Percentiles rank a stretch among this genome's conserved stretches.
Conservation (phyloP, 192 early-diverging fungal species). For the Dimargaris xerosporica region DNA sequence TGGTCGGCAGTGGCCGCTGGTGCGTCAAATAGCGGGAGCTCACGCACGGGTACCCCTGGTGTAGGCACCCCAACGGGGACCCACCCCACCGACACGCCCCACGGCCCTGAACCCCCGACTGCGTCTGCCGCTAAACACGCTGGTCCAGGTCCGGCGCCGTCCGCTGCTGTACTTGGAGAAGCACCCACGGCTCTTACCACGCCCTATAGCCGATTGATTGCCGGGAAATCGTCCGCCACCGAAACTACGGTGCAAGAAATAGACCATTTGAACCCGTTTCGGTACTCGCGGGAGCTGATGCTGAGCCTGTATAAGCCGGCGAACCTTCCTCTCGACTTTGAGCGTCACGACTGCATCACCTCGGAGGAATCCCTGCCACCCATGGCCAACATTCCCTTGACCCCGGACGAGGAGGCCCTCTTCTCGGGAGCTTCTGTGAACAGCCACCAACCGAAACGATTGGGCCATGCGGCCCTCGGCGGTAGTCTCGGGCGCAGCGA, state of each 20-base stretch:
- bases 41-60: no score
- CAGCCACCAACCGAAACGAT: constrained; percentile 33
- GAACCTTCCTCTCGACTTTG: constrained; percentile 41
- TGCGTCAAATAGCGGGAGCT: constrained; percentile 9
- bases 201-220: constrained; percentile 10
- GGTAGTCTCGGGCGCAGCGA: constrained; percentile 13
- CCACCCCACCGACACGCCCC: no score
- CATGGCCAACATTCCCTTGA: constrained; percentile 34
- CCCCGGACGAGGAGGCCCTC: constrained; percentile 51
- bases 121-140: constrained; percentile 6
- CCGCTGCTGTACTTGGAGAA: constrained; percentile 3
- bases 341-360: constrained; percentile 47
- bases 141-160: constrained; percentile 4
- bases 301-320: constrained; percentile 47
- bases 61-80: no score
- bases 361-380: constrained; percentile 40
- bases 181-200: not conserved
- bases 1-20: not conserved
- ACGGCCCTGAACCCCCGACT: constrained; percentile 1
- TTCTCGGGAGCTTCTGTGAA: constrained; percentile 21
- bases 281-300: constrained; percentile 63
- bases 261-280: constrained; percentile 33
- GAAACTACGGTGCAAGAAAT: not conserved
- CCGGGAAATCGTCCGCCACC: constrained; percentile 10
- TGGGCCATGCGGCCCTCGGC: constrained; percentile 10